phyloP scores from a whole-genome alignment of 345 rosid species.

The Hibiscus trionum region DNA sequence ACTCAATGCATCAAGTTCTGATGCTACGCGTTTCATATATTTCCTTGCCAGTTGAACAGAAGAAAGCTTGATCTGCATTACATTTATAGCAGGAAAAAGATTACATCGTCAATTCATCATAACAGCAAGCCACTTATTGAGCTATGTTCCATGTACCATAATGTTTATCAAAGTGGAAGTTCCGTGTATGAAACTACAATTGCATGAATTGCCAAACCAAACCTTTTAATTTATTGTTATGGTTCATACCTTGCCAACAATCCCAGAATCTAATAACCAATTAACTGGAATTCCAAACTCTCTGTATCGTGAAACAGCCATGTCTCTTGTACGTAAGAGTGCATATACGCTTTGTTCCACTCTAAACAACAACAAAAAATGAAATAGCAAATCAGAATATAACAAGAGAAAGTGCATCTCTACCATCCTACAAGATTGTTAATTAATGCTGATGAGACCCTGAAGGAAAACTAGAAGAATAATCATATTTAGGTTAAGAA shows the following conservation, averaged over 20 bases:
- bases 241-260: conserved; percentile 86
- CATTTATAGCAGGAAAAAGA: background rate
- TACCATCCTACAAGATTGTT: background rate
- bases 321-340: conserved; percentile 86
- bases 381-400: conserved; percentile 3
- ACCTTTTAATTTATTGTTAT: background rate
- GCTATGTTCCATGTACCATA: background rate
- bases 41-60: conserved; percentile 90
- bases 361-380: conserved; percentile 24
- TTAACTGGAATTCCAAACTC: conserved; percentile 84
- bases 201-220: background rate
- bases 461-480: background rate
- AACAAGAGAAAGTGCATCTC: background rate
- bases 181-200: background rate
- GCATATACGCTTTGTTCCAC: conserved; percentile 92
- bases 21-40: conserved; percentile 90
- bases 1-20: conserved; percentile 69
- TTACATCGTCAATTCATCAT: background rate
- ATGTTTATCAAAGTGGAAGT: background rate
- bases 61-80: conserved; percentile 81
- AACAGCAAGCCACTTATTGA: background rate
- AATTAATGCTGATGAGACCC: background rate
- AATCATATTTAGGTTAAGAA: background rate
- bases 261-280: conserved; percentile 82
- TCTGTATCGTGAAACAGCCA: conserved; percentile 76